Conservation (phyloP, 768 basidiomycete species). For the Thelephora aurantiotincta region DNA sequence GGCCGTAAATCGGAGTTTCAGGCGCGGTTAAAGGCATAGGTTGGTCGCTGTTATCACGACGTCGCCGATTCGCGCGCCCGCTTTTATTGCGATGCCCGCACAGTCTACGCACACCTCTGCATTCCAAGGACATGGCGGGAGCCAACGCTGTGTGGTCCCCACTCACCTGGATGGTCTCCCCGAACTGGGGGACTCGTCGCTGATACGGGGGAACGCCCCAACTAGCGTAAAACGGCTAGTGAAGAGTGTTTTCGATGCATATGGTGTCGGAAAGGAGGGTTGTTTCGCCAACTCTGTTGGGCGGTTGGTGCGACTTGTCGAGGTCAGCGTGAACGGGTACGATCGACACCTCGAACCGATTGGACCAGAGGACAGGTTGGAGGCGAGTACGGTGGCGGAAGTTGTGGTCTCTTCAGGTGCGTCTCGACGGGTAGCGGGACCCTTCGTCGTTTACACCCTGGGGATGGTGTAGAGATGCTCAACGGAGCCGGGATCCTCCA, state of each 20-base stretch:
- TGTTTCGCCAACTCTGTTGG: slow-evolving; percentile 52
- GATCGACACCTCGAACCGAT: slow-evolving; percentile 17
- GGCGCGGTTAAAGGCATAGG: too few species aligned
- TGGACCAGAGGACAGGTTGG: slow-evolving; percentile 27
- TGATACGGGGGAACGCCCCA: slow-evolving; percentile 50
- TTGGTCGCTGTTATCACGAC: too few species aligned
- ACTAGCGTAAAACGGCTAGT: slow-evolving; percentile 51
- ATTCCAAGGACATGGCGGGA: too few species aligned
- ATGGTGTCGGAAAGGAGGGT: slow-evolving; percentile 53
- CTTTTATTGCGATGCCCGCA: too few species aligned
- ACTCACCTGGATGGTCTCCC: slow-evolving; percentile 20
- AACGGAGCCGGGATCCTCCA: slow-evolving; percentile 68
- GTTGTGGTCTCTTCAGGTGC: slow-evolving; percentile 46
- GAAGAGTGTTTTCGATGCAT: slow-evolving; percentile 51
- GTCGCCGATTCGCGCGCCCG: too few species aligned
- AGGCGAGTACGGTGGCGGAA: slow-evolving; percentile 50
- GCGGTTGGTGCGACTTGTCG: slow-evolving; percentile 42
- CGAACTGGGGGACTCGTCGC: slow-evolving; percentile 38
- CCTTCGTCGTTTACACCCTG: background rate
- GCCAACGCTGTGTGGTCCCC: too few species aligned
- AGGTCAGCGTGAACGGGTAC: slow-evolving; percentile 35
- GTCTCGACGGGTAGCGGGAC: slow-evolving; percentile 9
- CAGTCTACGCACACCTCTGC: too few species aligned
- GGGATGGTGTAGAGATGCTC: slow-evolving; percentile 38
- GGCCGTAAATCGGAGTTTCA: too few species aligned